These are phyloP conservation scores for Ophiostoma australiae DNA, from an alignment of 2,329 filamentous ascomycete species.

Conservation along the genomic window DNA sequence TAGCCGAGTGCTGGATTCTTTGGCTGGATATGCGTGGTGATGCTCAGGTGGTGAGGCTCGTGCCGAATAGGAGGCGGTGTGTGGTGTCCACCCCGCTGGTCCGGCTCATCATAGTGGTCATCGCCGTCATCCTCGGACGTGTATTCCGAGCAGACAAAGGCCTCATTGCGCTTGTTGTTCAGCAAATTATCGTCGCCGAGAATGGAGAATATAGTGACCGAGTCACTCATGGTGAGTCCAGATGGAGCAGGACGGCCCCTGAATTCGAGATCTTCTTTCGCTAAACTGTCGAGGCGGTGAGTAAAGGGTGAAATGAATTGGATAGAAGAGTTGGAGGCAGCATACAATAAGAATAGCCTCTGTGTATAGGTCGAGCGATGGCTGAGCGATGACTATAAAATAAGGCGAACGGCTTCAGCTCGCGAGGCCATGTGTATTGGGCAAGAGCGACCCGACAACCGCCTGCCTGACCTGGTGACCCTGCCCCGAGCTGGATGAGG, in stretches of 20 bases:
- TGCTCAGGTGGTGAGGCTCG: conserved; percentile 4
- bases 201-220: conserved; percentile 9
- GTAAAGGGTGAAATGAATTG: not conserved
- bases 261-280: not conserved
- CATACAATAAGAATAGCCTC: not conserved
- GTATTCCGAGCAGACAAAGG: conserved; percentile 8
- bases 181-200: conserved; percentile 9
- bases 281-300: not conserved
- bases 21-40: conserved; percentile 16
- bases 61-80: conserved; percentile 11
- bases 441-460: conserved; percentile 5
- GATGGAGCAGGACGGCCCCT: not conserved
- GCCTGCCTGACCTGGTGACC: conserved; percentile 1
- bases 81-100: not conserved
- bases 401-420: not conserved
- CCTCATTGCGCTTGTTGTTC: conserved; percentile 11
- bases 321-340: not conserved
- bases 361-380: not conserved
- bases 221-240: conserved; percentile 7
- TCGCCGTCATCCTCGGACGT: conserved; percentile 11
- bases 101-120: conserved; percentile 7
- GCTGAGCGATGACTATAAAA: not conserved
- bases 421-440: not conserved
- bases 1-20: conserved; percentile 17
- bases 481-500: not conserved